Evolutionary conservation across 2,329 filamentous ascomycete genomes (phyloP), one percentile per base, ranked within the genome.

Genomic region (Arachnomyces sp.): DNA sequence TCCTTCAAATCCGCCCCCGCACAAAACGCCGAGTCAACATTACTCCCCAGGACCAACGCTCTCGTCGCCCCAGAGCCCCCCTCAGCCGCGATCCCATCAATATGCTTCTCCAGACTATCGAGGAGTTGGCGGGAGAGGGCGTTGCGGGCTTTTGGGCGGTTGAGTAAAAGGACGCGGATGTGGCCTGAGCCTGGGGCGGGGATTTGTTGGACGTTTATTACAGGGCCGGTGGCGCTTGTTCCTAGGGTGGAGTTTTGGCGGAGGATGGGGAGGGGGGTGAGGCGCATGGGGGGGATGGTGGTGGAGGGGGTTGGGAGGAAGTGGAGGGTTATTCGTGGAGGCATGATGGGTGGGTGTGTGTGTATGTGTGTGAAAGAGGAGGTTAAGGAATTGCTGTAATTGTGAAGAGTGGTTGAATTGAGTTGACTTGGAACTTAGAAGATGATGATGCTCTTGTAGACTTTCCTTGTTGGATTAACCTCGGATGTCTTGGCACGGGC

Each of bases 1-100:
- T 95, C 90, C 60, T 95, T 96, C 54, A 98, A 66, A 59, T 98
- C 92, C 3, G 92, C 92, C 29, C 92, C 92, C 0, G 92, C 87
- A 63, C 92, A 98, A 63, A 98, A 98, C 53, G 81, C 83, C 16
- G 77, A 72, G 52, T 95, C 86, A n/a, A 86, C 75, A 31, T 86
- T 85, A 56, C 85, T 93, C 8, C 86, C 84, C 12, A 98, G 54
- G 31, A 98, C 77, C 50, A 98, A 61, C 2, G 85, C 90, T 49
- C 92, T 71, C 12, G 89, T 95, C 13, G 70, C 63, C 3, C 75
- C 76, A 16, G 63, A 64, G 4, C 70, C 71, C 3, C 67, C 67
- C 53, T 81, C 76, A 7, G 65, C 67, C 41, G 82, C 77, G 34
- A 96, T 74, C 45, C 75, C 73, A 52, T 86, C 76, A 41, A 96